phyloP scores from a whole-genome alignment of 2,329 filamentous ascomycete genomes.

The Sclerotinia subarctica region DNA sequence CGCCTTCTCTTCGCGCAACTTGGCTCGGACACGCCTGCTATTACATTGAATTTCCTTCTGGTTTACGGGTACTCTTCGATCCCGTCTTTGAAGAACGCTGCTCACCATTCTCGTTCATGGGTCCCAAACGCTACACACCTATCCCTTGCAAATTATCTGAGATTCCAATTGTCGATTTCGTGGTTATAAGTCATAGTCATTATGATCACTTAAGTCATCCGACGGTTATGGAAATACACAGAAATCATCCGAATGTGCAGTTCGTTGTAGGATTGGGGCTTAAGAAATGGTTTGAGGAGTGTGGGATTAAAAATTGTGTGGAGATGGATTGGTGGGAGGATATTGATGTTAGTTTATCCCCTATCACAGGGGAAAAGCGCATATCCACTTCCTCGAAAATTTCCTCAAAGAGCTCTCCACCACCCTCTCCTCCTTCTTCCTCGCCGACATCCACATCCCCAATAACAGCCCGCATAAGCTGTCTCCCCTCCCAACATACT shows the following conservation, averaged over 20 bases:
- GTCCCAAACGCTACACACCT: conserved; percentile 75
- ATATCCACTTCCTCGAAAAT: conserved; percentile 30
- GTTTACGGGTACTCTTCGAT: conserved; percentile 86
- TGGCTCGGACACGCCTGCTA: conserved; percentile 97
- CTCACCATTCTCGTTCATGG: conserved; percentile 67
- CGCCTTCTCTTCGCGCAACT: conserved; percentile 68
- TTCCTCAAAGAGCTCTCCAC: conserved; percentile 34
- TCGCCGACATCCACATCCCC: conserved; percentile 37
- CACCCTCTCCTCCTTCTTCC: conserved; percentile 19
- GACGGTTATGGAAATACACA: conserved; percentile 67
- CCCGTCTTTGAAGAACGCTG: conserved; percentile 90
- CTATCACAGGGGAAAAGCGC: conserved; percentile 36
- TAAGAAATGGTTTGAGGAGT: conserved; percentile 72
- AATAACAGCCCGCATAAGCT: conserved; percentile 71
- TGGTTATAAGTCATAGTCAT: conserved; percentile 57
- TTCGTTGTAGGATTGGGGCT: conserved; percentile 87
- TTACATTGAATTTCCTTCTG: conserved; percentile 83
- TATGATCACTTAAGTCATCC: conserved; percentile 87
- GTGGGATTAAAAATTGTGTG: conserved; percentile 72
- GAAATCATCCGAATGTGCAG: conserved; percentile 71
- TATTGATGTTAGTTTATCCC: conserved; percentile 64
- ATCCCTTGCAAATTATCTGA: conserved; percentile 74
- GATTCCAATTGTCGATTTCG: conserved; percentile 71
- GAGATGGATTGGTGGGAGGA: conserved; percentile 97
- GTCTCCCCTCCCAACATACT: conserved; percentile 81